Percentiles rank a stretch among this genome's conserved stretches.
These are phyloP conservation scores for Debaryomyces sp. DNA, from an alignment of 1,139 yeast genomes.

Conservation along the genomic window DNA sequence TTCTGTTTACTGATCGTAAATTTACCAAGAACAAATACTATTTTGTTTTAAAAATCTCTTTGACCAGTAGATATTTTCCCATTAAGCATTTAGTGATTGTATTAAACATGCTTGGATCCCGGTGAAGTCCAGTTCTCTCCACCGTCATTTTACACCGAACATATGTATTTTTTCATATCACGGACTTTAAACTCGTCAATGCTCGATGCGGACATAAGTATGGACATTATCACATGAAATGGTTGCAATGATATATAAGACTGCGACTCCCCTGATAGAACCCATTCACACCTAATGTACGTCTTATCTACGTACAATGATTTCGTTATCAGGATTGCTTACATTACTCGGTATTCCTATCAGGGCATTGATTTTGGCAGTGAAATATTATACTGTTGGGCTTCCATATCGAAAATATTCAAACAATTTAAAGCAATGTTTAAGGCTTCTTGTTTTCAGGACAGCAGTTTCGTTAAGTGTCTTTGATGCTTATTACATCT, in stretches of 20 bases:
- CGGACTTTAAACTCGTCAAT: background rate
- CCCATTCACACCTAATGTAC: too few species aligned
- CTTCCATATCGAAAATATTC: constrained; percentile 7
- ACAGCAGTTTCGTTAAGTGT: constrained; percentile 7
- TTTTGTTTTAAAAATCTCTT: too few species aligned
- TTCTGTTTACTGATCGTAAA: too few species aligned
- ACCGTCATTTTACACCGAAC: background rate
- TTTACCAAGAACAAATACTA: too few species aligned
- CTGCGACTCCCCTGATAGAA: background rate
- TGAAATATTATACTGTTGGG: constrained; percentile 11
- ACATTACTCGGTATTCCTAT: constrained; percentile 10
- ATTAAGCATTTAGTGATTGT: background rate
- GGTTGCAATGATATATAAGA: background rate
- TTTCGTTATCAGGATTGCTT: background rate
- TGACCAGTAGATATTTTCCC: too few species aligned
- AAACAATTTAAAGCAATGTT: constrained; percentile 5
- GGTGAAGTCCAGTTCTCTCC: background rate
- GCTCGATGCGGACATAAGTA: background rate
- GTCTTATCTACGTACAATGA: background rate
- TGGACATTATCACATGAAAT: background rate
- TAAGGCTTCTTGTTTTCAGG: constrained; percentile 8
- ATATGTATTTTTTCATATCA: background rate
- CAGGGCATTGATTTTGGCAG: constrained; percentile 6
- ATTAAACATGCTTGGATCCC: background rate
- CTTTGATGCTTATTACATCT: constrained; percentile 9